A percentile compares a stretch with the other conserved stretches of the same genome.
Evolutionary conservation across 1,139 yeast genomes (phyloP).

Genomic region (Taphrina pruni): DNA sequence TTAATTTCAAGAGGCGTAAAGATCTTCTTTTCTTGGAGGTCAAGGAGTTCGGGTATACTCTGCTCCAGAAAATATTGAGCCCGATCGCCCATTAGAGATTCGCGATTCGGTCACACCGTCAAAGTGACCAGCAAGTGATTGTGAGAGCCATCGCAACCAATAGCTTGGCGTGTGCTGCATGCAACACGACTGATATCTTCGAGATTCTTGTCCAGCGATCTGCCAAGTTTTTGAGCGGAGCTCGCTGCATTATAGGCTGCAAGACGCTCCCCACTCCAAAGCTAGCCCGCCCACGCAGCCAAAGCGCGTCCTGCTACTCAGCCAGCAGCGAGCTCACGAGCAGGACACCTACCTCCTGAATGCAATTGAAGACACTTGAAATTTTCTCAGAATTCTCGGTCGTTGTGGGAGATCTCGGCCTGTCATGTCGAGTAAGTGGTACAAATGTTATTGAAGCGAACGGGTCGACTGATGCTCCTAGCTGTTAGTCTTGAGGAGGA

Average conservation of each 20-base stretch:
- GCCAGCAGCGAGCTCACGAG: not conserved
- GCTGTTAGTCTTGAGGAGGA: slow-evolving; percentile 23
- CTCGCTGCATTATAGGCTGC: not conserved
- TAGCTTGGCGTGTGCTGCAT: no score
- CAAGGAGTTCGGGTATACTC: slow-evolving; percentile 91
- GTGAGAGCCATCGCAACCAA: no score
- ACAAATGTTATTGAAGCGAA: not conserved
- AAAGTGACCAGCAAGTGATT: no score
- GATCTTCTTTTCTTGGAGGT: slow-evolving; percentile 77
- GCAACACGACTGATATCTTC: no score
- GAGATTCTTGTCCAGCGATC: not conserved
- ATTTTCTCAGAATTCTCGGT: not conserved
- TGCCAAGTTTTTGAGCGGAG: slow-evolving; percentile 16
- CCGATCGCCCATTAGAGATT: slow-evolving; percentile 65
- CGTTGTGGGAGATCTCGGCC: not conserved
- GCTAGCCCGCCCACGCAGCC: not conserved
- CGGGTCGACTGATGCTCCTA: not conserved
- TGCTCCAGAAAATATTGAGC: slow-evolving; percentile 78
- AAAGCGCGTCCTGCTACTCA: slow-evolving; percentile 6
- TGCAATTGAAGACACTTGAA: not conserved
- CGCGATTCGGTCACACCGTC: not conserved
- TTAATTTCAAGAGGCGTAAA: slow-evolving; percentile 71
- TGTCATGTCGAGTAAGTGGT: slow-evolving; percentile 5
- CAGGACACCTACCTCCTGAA: not conserved
- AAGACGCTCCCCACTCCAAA: slow-evolving; percentile 5